Conservation (phyloP, 257 asterid species). For the Solanum sitiens region DNA sequence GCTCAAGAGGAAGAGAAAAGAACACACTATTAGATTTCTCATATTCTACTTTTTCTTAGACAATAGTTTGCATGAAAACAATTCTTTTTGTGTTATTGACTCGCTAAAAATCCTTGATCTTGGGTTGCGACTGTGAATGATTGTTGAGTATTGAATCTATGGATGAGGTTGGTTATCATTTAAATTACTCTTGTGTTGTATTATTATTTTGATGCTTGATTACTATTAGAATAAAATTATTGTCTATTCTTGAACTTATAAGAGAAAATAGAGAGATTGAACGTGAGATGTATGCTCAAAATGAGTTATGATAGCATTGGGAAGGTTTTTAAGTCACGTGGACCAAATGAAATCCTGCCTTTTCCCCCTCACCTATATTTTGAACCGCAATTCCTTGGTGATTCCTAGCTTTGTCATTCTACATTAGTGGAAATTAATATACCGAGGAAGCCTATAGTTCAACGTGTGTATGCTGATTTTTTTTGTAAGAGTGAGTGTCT, state of each 20-base stretch:
- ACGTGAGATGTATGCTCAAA: background rate
- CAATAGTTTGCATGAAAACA: background rate
- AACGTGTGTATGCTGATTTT: background rate
- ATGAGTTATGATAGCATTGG: background rate
- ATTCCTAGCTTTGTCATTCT: too few relatives aligned
- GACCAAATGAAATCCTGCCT: background rate
- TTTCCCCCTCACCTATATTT: background rate
- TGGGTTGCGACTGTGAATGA: background rate
- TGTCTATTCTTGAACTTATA: too few relatives aligned
- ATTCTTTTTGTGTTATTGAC: background rate
- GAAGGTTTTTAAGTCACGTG: background rate
- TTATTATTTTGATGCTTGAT: too few relatives aligned
- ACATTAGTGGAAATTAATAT: background rate
- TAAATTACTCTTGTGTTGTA: background rate
- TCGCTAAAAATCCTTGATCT: background rate
- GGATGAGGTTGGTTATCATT: background rate
- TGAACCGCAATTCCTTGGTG: too few relatives aligned
- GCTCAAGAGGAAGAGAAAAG: background rate
- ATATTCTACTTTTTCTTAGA: background rate
- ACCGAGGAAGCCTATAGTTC: background rate
- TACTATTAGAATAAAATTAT: too few relatives aligned
- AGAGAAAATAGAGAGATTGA: too few relatives aligned
- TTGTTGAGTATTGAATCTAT: background rate
- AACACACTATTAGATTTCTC: too few relatives aligned
- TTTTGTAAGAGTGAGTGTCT: background rate